Conservation (phyloP, 2,329 filamentous ascomycete species). For the Epichloe baconii region DNA sequence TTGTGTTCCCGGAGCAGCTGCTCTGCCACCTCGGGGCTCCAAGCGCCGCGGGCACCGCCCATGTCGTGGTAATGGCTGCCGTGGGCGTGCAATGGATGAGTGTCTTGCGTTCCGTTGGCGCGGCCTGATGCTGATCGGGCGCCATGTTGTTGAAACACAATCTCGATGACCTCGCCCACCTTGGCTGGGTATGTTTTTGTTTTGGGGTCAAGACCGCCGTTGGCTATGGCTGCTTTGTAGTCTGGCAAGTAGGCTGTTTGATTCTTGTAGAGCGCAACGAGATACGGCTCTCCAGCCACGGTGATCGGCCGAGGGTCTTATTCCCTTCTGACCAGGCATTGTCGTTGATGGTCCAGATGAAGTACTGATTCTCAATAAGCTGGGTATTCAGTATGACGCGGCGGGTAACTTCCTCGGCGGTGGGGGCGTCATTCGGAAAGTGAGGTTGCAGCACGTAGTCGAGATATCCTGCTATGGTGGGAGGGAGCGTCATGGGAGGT, state of each 20-base stretch:
- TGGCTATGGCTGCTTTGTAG: constrained; percentile 34
- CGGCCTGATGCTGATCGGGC: constrained; percentile 13
- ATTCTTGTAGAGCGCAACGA: constrained; percentile 8
- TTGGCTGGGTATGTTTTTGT: constrained; percentile 37
- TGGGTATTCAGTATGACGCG: not conserved
- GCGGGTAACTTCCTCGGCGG: not conserved
- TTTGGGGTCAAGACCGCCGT: constrained; percentile 39
- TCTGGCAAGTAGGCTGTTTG: constrained; percentile 24
- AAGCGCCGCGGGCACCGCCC: constrained; percentile 8
- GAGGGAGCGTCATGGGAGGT: not conserved
- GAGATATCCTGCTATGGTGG: not conserved
- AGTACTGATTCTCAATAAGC: not conserved
- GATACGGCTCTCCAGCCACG: constrained; percentile 4
- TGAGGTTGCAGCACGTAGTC: constrained; percentile 1
- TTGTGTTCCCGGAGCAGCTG: constrained; percentile 1
- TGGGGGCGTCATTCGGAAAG: not conserved
- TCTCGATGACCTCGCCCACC: constrained; percentile 42
- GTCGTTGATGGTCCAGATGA: constrained; percentile 15
- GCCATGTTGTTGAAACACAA: constrained; percentile 32
- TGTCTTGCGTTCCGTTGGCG: constrained; percentile 8
- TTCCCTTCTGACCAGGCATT: constrained; percentile 29
- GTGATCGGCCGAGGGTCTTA: not conserved
- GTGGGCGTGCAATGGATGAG: constrained; percentile 9
- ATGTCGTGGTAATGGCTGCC: constrained; percentile 7
- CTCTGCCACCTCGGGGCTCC: constrained; percentile 2